Conservation (phyloP, 1,284 basidiomycete species). For the Grifola frondosa region DNA sequence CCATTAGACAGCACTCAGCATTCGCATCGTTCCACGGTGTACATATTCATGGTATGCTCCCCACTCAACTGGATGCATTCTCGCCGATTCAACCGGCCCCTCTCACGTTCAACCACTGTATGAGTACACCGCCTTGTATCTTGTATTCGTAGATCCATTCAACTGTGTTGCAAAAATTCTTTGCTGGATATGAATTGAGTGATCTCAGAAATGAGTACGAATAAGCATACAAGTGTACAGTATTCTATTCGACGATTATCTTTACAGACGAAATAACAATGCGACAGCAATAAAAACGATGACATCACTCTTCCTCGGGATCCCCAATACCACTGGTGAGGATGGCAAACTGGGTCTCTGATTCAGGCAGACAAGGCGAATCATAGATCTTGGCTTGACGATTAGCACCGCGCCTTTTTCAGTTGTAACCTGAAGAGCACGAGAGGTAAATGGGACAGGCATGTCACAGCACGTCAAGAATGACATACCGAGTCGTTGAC, state of each 20-base stretch:
- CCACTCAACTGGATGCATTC: slow-evolving; percentile 40
- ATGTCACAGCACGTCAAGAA: neutral
- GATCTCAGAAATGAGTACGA: too few relatives aligned
- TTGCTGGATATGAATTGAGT: too few relatives aligned
- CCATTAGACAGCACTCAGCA: slow-evolving; percentile 13
- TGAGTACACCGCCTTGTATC: slow-evolving; percentile 15
- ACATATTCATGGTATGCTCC: slow-evolving; percentile 9
- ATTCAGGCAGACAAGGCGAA: slow-evolving; percentile 96
- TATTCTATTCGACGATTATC: too few relatives aligned
- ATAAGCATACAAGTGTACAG: too few relatives aligned
- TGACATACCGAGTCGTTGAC: slow-evolving; percentile 79
- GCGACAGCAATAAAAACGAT: slow-evolving; percentile 2
- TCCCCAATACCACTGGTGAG: slow-evolving; percentile 87
- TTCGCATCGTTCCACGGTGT: slow-evolving; percentile 15
- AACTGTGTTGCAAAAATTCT: too few relatives aligned
- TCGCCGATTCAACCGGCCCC: slow-evolving; percentile 35
- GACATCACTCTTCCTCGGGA: slow-evolving; percentile 78
- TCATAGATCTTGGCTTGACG: slow-evolving; percentile 98
- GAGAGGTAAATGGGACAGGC: neutral
- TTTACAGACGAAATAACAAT: slow-evolving; percentile 6
- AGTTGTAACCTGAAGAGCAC: slow-evolving; percentile 68
- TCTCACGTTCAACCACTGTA: slow-evolving; percentile 20
- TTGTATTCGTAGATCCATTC: slow-evolving; percentile 19
- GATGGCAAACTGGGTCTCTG: slow-evolving; percentile 95
- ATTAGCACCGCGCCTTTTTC: slow-evolving; percentile 92